Percentiles rank a stretch among this genome's conserved stretches.
phyloP scores from a whole-genome alignment of 2,329 filamentous ascomycete genomes.

The Coniella vitis region DNA sequence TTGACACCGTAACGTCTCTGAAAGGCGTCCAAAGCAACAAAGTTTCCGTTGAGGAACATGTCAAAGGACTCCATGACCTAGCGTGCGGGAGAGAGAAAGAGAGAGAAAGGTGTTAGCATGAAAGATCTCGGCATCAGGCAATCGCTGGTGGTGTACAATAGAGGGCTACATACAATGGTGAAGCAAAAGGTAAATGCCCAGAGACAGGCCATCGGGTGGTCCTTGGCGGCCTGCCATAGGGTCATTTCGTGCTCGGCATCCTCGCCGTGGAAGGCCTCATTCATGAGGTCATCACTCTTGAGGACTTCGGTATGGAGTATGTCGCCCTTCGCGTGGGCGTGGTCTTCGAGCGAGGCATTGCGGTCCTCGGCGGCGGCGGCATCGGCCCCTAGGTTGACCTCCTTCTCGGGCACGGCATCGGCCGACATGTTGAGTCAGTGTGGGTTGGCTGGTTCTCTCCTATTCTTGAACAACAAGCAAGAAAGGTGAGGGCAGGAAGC shows the following conservation, averaged over 20 bases:
- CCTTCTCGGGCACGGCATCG: too few relatives aligned
- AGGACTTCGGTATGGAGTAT: constrained; percentile 29
- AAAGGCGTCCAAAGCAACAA: constrained; percentile 36
- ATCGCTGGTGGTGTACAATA: too few relatives aligned
- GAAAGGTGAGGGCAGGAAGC: too few relatives aligned
- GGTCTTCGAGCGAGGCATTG: not conserved
- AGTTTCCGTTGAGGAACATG: constrained; percentile 41
- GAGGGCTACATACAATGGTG: constrained; percentile 35
- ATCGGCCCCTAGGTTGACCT: too few relatives aligned
- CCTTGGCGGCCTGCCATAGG: constrained; percentile 30
- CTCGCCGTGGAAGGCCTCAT: constrained; percentile 35
- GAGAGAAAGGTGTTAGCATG: not conserved
- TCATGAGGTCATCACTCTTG: constrained; percentile 30
- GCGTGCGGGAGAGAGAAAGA: not conserved
- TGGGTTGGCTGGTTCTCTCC: too few relatives aligned
- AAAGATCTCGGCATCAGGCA: too few relatives aligned
- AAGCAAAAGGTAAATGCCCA: constrained; percentile 45
- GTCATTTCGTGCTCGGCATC: constrained; percentile 35
- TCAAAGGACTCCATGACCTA: constrained; percentile 45
- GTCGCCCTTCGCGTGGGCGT: constrained; percentile 16
- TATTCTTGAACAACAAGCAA: too few relatives aligned
- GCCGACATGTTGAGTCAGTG: too few relatives aligned
- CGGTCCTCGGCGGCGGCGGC: too few relatives aligned
- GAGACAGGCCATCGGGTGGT: constrained; percentile 37
- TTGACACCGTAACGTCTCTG: constrained; percentile 30